These are phyloP conservation scores for Rhizophagus prolifer DNA, from an alignment of 192 early-diverging fungal species.

Conservation along the genomic window DNA sequence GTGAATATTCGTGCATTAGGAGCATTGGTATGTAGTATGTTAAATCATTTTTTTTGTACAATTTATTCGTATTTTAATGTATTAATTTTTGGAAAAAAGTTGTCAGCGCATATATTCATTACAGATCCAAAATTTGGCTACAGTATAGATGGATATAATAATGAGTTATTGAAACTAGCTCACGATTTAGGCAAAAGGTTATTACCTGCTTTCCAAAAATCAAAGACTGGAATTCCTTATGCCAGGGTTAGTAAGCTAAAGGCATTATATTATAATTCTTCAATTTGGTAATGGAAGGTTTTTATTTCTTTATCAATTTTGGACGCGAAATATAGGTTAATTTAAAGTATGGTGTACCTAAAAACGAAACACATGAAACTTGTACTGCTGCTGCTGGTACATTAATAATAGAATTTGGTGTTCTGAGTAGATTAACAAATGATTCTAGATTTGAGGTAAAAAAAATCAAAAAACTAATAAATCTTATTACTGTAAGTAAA, in stretches of 20 bases:
- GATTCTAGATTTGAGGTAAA: constrained; percentile 74
- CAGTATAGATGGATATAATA: constrained; percentile 66
- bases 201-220: constrained; percentile 83
- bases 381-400: constrained; percentile 91
- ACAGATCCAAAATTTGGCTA: constrained; percentile 61
- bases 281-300: background rate
- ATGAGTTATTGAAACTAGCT: constrained; percentile 78
- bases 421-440: constrained; percentile 81
- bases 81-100: constrained; percentile 29
- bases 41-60: background rate
- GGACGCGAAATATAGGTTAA: constrained; percentile 49
- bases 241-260: constrained; percentile 58
- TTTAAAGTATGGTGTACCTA: constrained; percentile 68
- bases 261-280: background rate
- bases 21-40: constrained; percentile 52
- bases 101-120: constrained; percentile 88
- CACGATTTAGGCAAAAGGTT: constrained; percentile 78
- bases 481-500: too few species aligned
- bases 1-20: constrained; percentile 90
- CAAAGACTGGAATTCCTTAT: constrained; percentile 79
- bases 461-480: background rate
- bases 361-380: constrained; percentile 68
- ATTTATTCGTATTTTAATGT: background rate
- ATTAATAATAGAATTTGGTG: constrained; percentile 89
- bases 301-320: background rate